Conservation (phyloP, 768 basidiomycete genomes). For the Lactarius hengduanensis region DNA sequence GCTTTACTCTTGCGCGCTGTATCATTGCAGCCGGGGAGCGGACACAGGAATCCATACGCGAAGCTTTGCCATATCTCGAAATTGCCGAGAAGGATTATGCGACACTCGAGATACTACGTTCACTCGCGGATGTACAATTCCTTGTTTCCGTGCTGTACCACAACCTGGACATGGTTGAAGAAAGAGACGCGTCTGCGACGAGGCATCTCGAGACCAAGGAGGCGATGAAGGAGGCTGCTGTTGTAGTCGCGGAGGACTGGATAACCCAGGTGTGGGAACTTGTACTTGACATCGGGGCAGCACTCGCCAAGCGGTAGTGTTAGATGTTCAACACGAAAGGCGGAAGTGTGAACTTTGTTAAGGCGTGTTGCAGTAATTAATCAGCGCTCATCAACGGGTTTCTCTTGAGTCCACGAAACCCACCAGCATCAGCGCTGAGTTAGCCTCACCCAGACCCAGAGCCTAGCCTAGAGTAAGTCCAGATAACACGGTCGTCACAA, state of each 20-base stretch:
- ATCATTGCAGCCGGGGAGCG: constrained; percentile 56
- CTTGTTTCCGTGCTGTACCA: constrained; percentile 68
- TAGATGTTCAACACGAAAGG: too few species aligned
- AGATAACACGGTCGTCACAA: too few species aligned
- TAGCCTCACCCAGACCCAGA: too few species aligned
- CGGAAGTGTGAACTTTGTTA: not conserved
- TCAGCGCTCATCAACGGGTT: too few species aligned
- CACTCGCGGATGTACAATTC: constrained; percentile 69
- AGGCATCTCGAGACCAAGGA: constrained; percentile 49
- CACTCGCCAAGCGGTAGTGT: constrained; percentile 42
- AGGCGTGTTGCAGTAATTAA: too few species aligned
- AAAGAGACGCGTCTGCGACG: constrained; percentile 55
- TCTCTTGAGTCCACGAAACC: too few species aligned
- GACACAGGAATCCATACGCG: constrained; percentile 42
- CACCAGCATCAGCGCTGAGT: too few species aligned
- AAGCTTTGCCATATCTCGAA: constrained; percentile 59
- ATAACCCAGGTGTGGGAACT: constrained; percentile 55
- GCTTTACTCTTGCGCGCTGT: constrained; percentile 71
- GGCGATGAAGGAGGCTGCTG: constrained; percentile 43
- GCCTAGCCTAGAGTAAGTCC: too few species aligned
- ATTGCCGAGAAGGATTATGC: constrained; percentile 67
- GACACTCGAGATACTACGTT: constrained; percentile 54
- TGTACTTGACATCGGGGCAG: constrained; percentile 57
- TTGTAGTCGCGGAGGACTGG: constrained; percentile 49
- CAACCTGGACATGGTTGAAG: constrained; percentile 54